Percentiles rank a stretch among this genome's conserved stretches.
Evolutionary conservation across 2,329 filamentous ascomycete genomes (phyloP).

Genomic region (Penicillium janthinellum): DNA sequence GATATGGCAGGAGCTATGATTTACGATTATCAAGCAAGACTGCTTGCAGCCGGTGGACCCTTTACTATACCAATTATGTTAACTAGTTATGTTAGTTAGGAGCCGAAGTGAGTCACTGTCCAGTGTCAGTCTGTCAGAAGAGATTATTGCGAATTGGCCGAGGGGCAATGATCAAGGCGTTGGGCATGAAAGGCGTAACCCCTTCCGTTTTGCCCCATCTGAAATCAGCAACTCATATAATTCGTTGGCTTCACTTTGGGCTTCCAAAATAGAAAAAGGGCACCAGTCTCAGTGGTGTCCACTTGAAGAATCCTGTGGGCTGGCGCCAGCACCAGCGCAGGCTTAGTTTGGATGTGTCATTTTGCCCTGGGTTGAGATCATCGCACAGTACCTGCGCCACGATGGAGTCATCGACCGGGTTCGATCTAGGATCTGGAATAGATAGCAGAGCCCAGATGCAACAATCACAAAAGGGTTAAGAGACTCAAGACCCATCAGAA

Average conservation of each 20-base stretch:
- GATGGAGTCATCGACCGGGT: not conserved
- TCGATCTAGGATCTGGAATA: constrained; percentile 7
- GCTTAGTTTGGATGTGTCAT: constrained; percentile 18
- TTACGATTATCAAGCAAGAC: not conserved
- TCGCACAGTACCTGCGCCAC: constrained; percentile 2
- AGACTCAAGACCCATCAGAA: not conserved
- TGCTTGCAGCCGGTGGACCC: not conserved
- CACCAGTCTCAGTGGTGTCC: constrained; percentile 12
- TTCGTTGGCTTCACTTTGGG: constrained; percentile 19
- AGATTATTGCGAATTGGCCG: constrained; percentile 16
- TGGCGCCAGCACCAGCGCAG: not conserved
- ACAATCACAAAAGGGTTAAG: not conserved
- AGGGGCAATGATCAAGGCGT: constrained; percentile 20
- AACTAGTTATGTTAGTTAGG: too few species aligned
- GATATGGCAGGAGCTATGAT: not conserved
- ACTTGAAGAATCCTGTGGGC: constrained; percentile 9
- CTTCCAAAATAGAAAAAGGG: constrained; percentile 9
- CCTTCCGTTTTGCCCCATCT: not conserved
- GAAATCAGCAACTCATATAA: constrained; percentile 5
- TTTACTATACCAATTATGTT: not conserved
- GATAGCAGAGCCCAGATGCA: not conserved
- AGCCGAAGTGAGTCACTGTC: not conserved
- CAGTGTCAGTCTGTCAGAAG: not conserved
- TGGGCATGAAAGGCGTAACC: constrained; percentile 26
- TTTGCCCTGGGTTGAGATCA: constrained; percentile 12